Evolutionary conservation across 2,329 filamentous ascomycete genomes (phyloP).

Genomic region (Aspergillus sp.): DNA sequence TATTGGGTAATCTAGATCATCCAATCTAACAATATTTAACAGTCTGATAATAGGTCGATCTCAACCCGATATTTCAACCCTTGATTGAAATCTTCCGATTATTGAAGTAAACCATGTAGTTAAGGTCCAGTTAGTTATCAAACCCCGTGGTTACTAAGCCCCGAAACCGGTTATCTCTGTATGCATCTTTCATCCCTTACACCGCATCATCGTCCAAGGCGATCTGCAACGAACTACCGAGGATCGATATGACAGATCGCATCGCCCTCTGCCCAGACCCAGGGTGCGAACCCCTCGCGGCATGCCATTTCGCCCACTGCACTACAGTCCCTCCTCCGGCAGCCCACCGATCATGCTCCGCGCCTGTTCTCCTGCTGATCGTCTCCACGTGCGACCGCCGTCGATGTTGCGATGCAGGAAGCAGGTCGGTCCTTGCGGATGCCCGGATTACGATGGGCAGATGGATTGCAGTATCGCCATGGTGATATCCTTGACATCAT

Average conservation of each 20-base stretch:
- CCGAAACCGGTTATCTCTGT: slow-evolving; percentile 1
- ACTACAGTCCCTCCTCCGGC: no score
- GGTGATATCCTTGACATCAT: no score
- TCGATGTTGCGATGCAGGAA: background rate
- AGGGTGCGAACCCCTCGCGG: background rate
- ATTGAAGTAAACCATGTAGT: slow-evolving; percentile 11
- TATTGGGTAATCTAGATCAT: no score
- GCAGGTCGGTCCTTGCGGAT: background rate
- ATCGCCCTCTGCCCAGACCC: background rate
- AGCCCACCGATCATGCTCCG: no score
- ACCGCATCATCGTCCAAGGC: slow-evolving; percentile 6
- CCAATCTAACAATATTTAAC: no score
- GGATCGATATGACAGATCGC: background rate
- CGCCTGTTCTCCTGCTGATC: background rate
- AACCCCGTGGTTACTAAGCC: no score
- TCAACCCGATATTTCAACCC: slow-evolving; percentile 10
- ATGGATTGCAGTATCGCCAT: no score
- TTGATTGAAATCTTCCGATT: slow-evolving; percentile 9
- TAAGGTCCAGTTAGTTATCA: no score
- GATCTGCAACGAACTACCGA: background rate
- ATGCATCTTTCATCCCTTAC: slow-evolving; percentile 13
- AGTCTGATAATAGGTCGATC: slow-evolving; percentile 10
- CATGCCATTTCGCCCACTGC: background rate
- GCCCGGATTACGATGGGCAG: no score
- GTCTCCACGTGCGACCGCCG: background rate